phyloP scores from a whole-genome alignment of 2,329 filamentous ascomycete species.

The Xylariaceae sp. region DNA sequence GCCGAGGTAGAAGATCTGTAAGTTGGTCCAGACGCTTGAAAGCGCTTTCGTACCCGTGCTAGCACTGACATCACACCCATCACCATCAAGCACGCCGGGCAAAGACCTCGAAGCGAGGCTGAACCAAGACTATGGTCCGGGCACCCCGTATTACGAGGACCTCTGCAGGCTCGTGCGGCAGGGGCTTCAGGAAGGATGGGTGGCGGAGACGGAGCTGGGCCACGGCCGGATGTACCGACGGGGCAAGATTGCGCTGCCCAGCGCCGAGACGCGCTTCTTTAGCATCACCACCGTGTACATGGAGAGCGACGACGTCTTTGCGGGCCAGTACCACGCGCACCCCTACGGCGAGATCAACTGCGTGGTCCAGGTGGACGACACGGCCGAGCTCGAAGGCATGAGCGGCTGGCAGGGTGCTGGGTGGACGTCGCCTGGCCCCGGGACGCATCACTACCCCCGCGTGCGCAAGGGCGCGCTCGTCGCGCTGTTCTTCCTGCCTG shows the following conservation, averaged over 20 bases:
- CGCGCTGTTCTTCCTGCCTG: constrained; percentile 61
- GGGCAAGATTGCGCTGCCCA: constrained; percentile 53
- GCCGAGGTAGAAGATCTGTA: constrained; percentile 42
- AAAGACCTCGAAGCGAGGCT: constrained; percentile 51
- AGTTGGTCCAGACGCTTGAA: too few relatives aligned
- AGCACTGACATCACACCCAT: constrained; percentile 3
- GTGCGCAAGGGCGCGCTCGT: constrained; percentile 56
- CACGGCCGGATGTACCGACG: constrained; percentile 54
- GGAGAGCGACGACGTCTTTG: constrained; percentile 54
- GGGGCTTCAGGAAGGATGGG: constrained; percentile 53
- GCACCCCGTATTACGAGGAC: constrained; percentile 50
- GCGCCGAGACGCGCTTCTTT: constrained; percentile 54
- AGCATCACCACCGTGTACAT: constrained; percentile 65
- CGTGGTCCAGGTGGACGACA: constrained; percentile 55
- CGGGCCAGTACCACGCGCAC: constrained; percentile 59
- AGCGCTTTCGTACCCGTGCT: background rate
- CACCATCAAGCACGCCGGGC: constrained; percentile 47
- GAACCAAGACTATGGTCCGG: constrained; percentile 51
- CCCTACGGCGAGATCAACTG: constrained; percentile 63
- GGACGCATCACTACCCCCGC: constrained; percentile 63
- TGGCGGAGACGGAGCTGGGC: constrained; percentile 48
- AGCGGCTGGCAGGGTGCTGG: constrained; percentile 61
- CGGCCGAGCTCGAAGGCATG: constrained; percentile 60
- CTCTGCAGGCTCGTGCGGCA: constrained; percentile 46
- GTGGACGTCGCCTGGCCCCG: constrained; percentile 60